These are phyloP conservation scores for Mangifera indica DNA, from an alignment of 345 rosid species.

Conservation along the genomic window DNA sequence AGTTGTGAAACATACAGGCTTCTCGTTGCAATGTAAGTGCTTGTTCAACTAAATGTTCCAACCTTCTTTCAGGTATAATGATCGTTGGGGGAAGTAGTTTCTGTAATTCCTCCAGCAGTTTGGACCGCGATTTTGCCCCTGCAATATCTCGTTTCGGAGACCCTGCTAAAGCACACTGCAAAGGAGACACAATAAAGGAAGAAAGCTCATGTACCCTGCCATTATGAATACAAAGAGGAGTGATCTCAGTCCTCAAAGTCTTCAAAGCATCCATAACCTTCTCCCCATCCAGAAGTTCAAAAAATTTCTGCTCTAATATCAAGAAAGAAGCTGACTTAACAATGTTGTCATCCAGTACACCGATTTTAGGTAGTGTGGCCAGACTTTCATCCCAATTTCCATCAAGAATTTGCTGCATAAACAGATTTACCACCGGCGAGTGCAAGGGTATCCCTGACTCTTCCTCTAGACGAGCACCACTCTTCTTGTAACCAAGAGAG, in stretches of 20 bases:
- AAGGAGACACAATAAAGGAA: constrained; percentile 38
- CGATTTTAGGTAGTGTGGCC: constrained; percentile 41
- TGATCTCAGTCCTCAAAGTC: constrained; percentile 65
- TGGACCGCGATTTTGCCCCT: constrained; percentile 41
- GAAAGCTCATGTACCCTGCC: constrained; percentile 51
- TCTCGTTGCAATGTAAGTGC: constrained; percentile 57
- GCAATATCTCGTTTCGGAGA: constrained; percentile 28
- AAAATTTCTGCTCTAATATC: constrained; percentile 62
- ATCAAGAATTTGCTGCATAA: constrained; percentile 49
- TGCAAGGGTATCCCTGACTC: constrained; percentile 65
- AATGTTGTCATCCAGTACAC: constrained; percentile 37
- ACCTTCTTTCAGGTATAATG: constrained; percentile 58
- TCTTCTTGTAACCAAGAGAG: constrained; percentile 61
- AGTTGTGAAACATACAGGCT: constrained; percentile 60
- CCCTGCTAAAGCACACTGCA: constrained; percentile 19
- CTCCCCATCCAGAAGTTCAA: constrained; percentile 46
- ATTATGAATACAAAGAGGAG: constrained; percentile 44
- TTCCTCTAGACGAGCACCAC: constrained; percentile 58
- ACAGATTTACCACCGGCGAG: constrained; percentile 38
- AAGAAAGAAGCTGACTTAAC: constrained; percentile 54
- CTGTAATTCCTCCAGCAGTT: constrained; percentile 56
- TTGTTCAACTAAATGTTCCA: constrained; percentile 67
- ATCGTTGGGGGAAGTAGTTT: constrained; percentile 52
- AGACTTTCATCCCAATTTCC: constrained; percentile 60
- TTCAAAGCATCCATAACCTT: constrained; percentile 52